phyloP scores from a whole-genome alignment of 805 yeast genomes.

The Priceomyces fermenticarens region DNA sequence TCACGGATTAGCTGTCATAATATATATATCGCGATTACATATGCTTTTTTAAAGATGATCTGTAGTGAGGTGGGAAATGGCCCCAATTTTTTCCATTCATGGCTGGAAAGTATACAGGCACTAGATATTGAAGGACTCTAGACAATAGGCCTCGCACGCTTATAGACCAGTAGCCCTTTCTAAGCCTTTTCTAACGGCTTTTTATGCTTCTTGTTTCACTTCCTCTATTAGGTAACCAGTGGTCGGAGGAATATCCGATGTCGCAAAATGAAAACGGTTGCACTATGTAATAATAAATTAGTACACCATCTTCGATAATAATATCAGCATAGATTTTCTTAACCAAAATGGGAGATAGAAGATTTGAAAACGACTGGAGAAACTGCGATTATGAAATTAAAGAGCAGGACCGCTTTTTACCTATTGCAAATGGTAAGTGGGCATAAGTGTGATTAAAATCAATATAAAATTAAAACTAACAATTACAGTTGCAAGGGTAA shows the following conservation, averaged over 20 bases:
- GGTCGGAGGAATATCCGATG: conserved; percentile 2
- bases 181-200: too few species aligned
- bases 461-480: conserved; percentile 7
- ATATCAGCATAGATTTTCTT: not conserved
- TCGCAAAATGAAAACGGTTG: conserved; percentile 6
- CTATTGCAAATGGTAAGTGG: conserved; percentile 41
- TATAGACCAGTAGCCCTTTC: too few species aligned
- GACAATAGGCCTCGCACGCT: too few species aligned
- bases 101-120: too few species aligned
- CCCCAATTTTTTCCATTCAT: too few species aligned
- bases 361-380: conserved; percentile 7
- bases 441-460: not conserved
- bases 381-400: conserved; percentile 40
- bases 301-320: too few species aligned
- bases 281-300: not conserved
- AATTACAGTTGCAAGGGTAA: conserved; percentile 58
- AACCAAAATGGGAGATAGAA: not conserved
- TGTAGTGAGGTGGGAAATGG: too few species aligned
- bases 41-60: not conserved
- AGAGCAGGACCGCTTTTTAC: conserved; percentile 43
- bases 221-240: too few species aligned
- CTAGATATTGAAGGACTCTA: too few species aligned
- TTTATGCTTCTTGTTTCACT: too few species aligned
- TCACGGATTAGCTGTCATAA: not conserved
- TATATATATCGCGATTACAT: not conserved